Evolutionary conservation across 2,329 filamentous ascomycete genomes (phyloP), one percentile per base, ranked within the genome.

Genomic region (Uncinocarpus reesii): DNA sequence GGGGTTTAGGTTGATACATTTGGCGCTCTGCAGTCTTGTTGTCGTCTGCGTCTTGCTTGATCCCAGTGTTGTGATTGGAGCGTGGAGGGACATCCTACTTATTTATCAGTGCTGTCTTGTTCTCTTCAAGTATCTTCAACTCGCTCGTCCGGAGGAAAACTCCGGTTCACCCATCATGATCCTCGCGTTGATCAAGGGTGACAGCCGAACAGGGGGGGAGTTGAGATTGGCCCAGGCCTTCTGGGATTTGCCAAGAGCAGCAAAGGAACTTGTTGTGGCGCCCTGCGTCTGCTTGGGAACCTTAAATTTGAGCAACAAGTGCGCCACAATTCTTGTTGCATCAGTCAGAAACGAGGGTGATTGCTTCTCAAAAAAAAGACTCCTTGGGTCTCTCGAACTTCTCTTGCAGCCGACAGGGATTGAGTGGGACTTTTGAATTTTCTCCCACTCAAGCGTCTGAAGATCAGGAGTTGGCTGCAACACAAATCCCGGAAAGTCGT

Each of bases 191-290:
- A 44, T 44, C 42, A 31, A 35, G 23, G 41, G 7, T 28, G 32
- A 37, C 10, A 29, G n/a, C 23, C 23, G 1, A 21, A 28, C 29
- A 37, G 28, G 36, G 36, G 36, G 16, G 13, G 36, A 13, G 11
- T 11, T 7, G 11, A 29, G 11, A 29, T 29, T 29, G 35, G 35
- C 18, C 42, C 45, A 47, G 45, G 36, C 45, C 36, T 41, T 28
- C 34, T 16, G n/a, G 18, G 34, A 18, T 11, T 34, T 16, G 45
- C 45, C 45, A 47, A 47, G 45, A 47, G 45, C 2, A n/a, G n/a
- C 3, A 16, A 41, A 28, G 24, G 15, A 23, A 16, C 11, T 41
- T 24, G n/a, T 4, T 37, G 42, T 45, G 42, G 42, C 42, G 42
- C 24, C 18, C 24, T 46, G 43, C 45, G 34, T 34, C 26, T 41